These are phyloP conservation scores for Lantana camara DNA, from an alignment of 257 asterid genomes.

Conservation along the genomic window DNA sequence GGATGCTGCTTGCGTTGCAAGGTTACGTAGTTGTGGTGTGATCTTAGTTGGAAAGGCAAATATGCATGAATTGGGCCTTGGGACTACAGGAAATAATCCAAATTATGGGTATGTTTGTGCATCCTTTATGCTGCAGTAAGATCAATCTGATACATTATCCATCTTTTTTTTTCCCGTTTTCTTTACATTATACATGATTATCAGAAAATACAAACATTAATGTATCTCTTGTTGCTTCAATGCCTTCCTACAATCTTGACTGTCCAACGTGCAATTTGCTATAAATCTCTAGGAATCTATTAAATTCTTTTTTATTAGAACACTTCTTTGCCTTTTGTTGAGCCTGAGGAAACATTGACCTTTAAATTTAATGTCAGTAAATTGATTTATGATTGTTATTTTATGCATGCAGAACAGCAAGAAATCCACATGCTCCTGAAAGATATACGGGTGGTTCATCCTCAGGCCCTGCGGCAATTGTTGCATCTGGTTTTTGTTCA, in stretches of 20 bases:
- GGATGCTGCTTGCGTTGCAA: conserved; percentile 79
- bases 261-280: conserved; percentile 1
- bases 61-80: conserved; percentile 98
- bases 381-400: conserved; percentile 1
- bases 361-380: neutral
- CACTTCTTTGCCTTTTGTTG: conserved; percentile 4
- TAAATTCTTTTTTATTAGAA: conserved; percentile 6
- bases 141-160: neutral
- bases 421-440: conserved; percentile 96
- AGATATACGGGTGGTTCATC: conserved; percentile 99
- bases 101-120: conserved; percentile 72
- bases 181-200: conserved; percentile 8
- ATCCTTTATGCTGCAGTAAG: conserved; percentile 1
- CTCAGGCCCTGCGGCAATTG: conserved; percentile 98
- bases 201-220: neutral
- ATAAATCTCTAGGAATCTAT: neutral
- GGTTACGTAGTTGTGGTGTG: conserved; percentile 90
- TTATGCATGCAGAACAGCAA: conserved; percentile 70
- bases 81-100: conserved; percentile 95
- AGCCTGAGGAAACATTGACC: conserved; percentile 18
- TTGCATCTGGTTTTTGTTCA: conserved; percentile 91
- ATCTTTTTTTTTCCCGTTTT: no score
- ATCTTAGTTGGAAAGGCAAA: conserved; percentile 96
- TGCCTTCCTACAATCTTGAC: neutral
- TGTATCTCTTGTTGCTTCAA: conserved; percentile 14